Evolutionary conservation across 306 rosid genomes (phyloP).

Genomic region (Senna tora): DNA sequence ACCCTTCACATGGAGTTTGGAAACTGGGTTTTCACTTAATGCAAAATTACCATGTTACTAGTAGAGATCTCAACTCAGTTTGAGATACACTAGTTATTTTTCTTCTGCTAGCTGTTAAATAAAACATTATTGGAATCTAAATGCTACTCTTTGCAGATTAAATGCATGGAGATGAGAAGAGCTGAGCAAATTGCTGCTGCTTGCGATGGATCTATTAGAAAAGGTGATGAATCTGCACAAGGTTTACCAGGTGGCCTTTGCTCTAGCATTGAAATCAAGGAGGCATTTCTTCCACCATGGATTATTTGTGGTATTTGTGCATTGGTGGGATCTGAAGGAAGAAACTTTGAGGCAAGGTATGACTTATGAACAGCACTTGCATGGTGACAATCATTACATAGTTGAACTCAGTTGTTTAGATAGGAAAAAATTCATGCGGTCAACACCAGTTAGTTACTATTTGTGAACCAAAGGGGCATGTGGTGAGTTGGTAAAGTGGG

Average conservation of each 20-base stretch:
- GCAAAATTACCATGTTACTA: background rate
- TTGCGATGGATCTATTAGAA: conserved; percentile 42
- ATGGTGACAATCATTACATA: conserved; percentile 9
- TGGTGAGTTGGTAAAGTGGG: too few species aligned
- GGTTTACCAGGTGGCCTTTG: conserved; percentile 49
- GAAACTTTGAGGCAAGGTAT: conserved; percentile 89
- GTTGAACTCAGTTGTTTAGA: conserved; percentile 23
- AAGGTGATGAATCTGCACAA: conserved; percentile 48
- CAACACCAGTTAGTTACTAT: background rate
- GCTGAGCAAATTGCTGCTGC: conserved; percentile 57
- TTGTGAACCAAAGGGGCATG: background rate
- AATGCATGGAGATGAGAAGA: conserved; percentile 74
- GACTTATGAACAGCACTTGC: conserved; percentile 29
- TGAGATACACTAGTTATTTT: conserved; percentile 16
- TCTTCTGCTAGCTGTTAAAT: conserved; percentile 10
- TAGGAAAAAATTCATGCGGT: background rate
- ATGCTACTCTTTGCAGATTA: conserved; percentile 52
- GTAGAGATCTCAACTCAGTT: background rate
- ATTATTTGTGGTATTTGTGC: conserved; percentile 61
- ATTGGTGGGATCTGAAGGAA: conserved; percentile 66
- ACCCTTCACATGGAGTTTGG: background rate
- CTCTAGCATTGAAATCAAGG: conserved; percentile 78
- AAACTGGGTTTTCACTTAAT: background rate
- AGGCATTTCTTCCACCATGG: conserved; percentile 87
- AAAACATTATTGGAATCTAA: conserved; percentile 21